A percentile compares a stretch with the other conserved stretches of the same genome.
phyloP scores from a whole-genome alignment of 2,329 filamentous ascomycete genomes.

The Neofusicoccum sp. region DNA sequence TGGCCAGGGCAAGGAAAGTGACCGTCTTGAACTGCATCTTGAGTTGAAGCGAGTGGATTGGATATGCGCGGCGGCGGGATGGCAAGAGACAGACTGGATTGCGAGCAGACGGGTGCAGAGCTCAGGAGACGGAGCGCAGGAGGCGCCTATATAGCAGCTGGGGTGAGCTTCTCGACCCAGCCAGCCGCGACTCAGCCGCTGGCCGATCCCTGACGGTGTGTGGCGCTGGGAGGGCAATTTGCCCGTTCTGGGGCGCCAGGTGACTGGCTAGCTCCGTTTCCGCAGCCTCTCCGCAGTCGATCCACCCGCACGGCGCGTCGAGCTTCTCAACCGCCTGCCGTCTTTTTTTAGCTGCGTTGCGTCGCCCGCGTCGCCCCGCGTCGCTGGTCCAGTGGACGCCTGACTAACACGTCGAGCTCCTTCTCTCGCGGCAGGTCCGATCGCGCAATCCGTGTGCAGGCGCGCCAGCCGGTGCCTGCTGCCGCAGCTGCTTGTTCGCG shows the following conservation, averaged over 20 bases:
- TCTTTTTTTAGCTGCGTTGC: slow-evolving; percentile 2
- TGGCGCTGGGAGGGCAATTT: background rate
- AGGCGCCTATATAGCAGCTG: background rate
- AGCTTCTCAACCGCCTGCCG: background rate
- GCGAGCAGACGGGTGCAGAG: slow-evolving; percentile 8
- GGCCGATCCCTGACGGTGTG: background rate
- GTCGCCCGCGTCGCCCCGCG: background rate
- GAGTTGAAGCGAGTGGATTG: background rate
- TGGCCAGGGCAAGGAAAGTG: slow-evolving; percentile 30
- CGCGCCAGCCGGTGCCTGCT: background rate
- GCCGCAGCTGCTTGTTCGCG: background rate
- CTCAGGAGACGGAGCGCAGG: background rate
- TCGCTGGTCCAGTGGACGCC: background rate
- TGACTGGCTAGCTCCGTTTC: background rate
- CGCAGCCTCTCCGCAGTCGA: slow-evolving; percentile 5
- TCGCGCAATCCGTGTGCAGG: background rate
- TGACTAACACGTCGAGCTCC: background rate
- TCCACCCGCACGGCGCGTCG: slow-evolving; percentile 6
- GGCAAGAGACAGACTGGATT: background rate
- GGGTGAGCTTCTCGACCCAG: slow-evolving; percentile 4
- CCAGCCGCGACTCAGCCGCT: background rate
- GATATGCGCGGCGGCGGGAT: no score
- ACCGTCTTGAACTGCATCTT: slow-evolving; percentile 34
- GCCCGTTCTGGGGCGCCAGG: background rate
- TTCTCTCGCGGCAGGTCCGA: background rate